A percentile compares a stretch with the other conserved stretches of the same genome.
Conservation (phyloP, 352 stramenopile species). For the Globisporangium recalcitrans region DNA sequence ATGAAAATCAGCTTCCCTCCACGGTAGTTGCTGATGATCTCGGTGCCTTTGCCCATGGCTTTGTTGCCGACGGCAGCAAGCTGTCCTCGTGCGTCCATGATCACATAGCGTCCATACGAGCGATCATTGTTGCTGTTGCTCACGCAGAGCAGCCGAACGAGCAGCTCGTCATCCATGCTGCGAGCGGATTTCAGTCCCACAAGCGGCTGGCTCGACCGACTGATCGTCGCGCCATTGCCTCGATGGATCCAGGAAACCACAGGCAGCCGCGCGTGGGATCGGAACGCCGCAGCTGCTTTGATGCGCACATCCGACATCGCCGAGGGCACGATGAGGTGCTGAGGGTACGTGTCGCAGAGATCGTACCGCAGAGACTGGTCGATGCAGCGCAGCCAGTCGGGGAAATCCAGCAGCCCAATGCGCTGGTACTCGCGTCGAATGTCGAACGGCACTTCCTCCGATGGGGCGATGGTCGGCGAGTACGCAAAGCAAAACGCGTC, state of each 20-base stretch:
- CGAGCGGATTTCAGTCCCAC: conserved; percentile 77
- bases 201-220: conserved; percentile 72
- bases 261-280: conserved; percentile 62
- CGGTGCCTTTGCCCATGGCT: conserved; percentile 93
- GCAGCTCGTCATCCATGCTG: conserved; percentile 68
- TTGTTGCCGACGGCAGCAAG: conserved; percentile 84
- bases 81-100: conserved; percentile 82
- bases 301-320: conserved; percentile 90
- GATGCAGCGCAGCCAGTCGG: conserved; percentile 65
- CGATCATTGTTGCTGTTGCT: conserved; percentile 36
- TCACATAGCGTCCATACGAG: conserved; percentile 51
- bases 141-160: conserved; percentile 69
- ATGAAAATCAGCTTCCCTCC: conserved; percentile 94
- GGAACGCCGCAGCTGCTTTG: conserved; percentile 64
- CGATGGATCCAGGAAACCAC: conserved; percentile 77
- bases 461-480: conserved; percentile 58
- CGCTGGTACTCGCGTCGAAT: conserved; percentile 74
- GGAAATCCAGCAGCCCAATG: conserved; percentile 65
- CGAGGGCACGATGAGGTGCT: conserved; percentile 89
- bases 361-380: conserved; percentile 73
- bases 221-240: conserved; percentile 71
- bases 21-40: conserved; percentile 94
- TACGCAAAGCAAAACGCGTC: conserved; percentile 85
- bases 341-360: conserved; percentile 94
- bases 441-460: conserved; percentile 75